These are phyloP conservation scores for Colletotrichum sp. DNA, from an alignment of 2,329 filamentous ascomycete genomes.

Conservation along the genomic window DNA sequence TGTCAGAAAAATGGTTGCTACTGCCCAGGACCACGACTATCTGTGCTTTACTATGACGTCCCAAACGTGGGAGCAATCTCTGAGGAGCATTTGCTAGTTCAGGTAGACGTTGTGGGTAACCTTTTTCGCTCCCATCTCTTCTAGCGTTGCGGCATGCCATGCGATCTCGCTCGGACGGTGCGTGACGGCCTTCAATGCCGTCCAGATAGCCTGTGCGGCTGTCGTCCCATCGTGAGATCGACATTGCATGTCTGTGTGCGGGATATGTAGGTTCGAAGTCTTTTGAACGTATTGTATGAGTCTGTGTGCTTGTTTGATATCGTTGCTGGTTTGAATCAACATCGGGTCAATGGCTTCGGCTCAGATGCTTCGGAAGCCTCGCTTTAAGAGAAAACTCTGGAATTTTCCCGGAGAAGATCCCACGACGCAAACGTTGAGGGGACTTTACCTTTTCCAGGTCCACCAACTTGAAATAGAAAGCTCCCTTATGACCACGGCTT, in stretches of 20 bases:
- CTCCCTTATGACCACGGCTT: not conserved
- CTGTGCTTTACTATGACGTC: not conserved
- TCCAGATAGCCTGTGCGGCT: not conserved
- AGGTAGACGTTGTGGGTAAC: not conserved
- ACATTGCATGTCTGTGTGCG: not conserved
- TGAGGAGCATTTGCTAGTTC: not conserved
- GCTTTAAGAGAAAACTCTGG: not conserved
- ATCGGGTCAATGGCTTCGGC: fast-evolving
- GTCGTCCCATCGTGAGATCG: not conserved
- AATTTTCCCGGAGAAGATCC: not conserved
- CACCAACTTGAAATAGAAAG: not conserved
- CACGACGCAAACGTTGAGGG: not conserved
- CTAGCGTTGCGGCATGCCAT: not conserved
- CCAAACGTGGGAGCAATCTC: not conserved
- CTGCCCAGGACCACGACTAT: not conserved
- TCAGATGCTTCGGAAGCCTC: not conserved
- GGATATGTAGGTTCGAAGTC: not conserved
- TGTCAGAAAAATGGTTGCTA: not conserved
- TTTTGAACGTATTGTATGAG: not conserved
- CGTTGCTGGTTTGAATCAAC: not conserved
- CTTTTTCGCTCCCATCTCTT: not conserved
- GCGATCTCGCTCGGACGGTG: not conserved
- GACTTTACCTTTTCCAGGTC: not conserved
- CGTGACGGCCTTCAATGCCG: not conserved
- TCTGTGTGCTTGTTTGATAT: not conserved